Conservation (phyloP, 1,284 basidiomycete genomes). For the Apiotrichum sp. region DNA sequence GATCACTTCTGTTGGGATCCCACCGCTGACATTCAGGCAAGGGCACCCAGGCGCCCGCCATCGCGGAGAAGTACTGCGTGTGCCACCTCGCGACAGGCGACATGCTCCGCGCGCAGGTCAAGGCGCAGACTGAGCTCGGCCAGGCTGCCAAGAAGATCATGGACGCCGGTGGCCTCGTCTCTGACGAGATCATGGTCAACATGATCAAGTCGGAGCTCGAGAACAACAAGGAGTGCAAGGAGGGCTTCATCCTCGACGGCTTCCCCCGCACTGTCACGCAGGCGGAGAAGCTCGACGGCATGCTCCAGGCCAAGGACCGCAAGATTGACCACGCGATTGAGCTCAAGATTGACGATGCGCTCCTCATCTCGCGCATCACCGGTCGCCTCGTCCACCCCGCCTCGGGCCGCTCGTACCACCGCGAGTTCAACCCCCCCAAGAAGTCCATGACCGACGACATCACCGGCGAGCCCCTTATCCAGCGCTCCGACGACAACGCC, state of each 20-base stretch:
- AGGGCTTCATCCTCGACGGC: conserved; percentile 96
- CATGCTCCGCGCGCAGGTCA: conserved; percentile 93
- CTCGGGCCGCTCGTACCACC: conserved; percentile 88
- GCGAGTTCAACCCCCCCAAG: conserved; percentile 86
- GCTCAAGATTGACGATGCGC: conserved; percentile 85
- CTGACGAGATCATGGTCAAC: conserved; percentile 93
- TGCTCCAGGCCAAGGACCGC: conserved; percentile 77
- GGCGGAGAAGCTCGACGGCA: conserved; percentile 89
- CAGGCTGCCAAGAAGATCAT: conserved; percentile 95
- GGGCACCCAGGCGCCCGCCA: conserved; percentile 93
- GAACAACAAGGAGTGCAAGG: conserved; percentile 85
- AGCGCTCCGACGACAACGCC: conserved; percentile 86
- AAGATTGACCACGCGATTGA: conserved; percentile 87
- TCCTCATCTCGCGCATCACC: conserved; percentile 95
- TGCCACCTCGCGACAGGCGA: conserved; percentile 98
- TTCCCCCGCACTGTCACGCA: conserved; percentile 98
- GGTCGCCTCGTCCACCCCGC: conserved; percentile 88
- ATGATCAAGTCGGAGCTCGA: conserved; percentile 97
- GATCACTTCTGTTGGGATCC: too few relatives aligned
- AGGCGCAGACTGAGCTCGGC: conserved; percentile 79
- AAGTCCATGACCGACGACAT: conserved; percentile 88
- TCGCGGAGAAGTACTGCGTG: conserved; percentile 86
- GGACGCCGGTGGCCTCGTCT: conserved; percentile 88
- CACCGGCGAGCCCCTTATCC: conserved; percentile 90
- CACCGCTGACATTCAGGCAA: conserved; percentile 59